Base-by-base conservation (phyloP, 1,139 yeast genomes). In the Taphrina deformans region DNA sequence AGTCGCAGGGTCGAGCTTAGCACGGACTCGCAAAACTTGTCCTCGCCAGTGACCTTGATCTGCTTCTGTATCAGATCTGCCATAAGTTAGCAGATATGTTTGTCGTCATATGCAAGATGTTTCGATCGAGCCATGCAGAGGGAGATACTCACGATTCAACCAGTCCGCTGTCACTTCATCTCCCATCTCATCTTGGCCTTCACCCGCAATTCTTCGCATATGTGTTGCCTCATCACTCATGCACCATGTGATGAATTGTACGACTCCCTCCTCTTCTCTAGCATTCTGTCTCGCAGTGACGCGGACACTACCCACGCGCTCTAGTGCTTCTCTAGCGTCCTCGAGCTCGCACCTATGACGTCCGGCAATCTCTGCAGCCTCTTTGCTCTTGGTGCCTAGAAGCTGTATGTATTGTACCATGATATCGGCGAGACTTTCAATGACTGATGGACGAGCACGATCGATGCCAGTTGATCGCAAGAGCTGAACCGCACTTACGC, bases 401-500 rank as follows among this genome's bases (percentile, higher is more conserved):
- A 82, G 75, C 55, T 76, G 75, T 44, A 88, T 73, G 72, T 83
- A 85, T 55, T 85, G 80, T 16, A 86, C 76, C 71, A 85, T 81
- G 5, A 88, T 69, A 69, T 87, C 93, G 0, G 91, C 84, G 33
- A 87, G 69, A 2, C 83, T 79, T 72, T 87, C 87, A 12, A 88
- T 77, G 7, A 86, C 80, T 6, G 82, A 77, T 1, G 89, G 87
- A 55, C 84, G 78, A 68, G 89, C 83, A 69, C 85, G 80, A 70
- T 88, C 96, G 70, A 88, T 86, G 0, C 96, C 96, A 21, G 84
- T 80, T 0, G 89, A 82, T 67, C 88, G 82, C 60, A 89, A 78
- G 18, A 88, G 77, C 76, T 82, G 96, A 3, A 59, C 29, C 4
- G 68, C 64, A 14, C 60, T 31, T 23, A 67, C 58, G 40, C 68